phyloP scores from a whole-genome alignment of 2,329 filamentous ascomycete species.

The Coniochaeta ligniaria region DNA sequence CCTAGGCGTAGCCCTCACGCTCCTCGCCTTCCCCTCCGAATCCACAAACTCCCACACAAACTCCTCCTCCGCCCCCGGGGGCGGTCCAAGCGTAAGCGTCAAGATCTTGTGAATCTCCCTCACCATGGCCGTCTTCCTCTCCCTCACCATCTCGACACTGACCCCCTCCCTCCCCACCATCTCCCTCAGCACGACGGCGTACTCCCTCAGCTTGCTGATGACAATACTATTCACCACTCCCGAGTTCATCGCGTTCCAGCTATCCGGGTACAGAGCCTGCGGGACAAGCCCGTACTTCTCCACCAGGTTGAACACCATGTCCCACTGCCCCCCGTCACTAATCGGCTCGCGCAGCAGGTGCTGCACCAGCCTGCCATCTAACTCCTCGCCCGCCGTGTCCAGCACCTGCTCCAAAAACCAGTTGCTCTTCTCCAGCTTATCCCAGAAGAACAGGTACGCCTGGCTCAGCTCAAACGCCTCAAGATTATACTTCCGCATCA shows the following conservation, averaged over 20 bases:
- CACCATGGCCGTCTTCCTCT: conserved; percentile 66
- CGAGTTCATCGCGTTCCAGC: conserved; percentile 69
- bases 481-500: conserved; percentile 78
- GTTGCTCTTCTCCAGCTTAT: conserved; percentile 88
- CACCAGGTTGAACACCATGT: conserved; percentile 84
- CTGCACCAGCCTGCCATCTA: conserved; percentile 69
- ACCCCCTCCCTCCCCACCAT: conserved; percentile 34
- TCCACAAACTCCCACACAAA: conserved; percentile 80
- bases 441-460: conserved; percentile 85
- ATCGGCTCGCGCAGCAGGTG: conserved; percentile 61
- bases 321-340: conserved; percentile 82
- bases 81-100: conserved; percentile 76
- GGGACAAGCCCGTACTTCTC: conserved; percentile 85
- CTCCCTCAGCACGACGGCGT: conserved; percentile 64
- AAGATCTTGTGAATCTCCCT: conserved; percentile 73
- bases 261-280: conserved; percentile 74
- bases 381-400: conserved; percentile 58
- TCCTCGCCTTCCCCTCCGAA: conserved; percentile 55
- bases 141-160: conserved; percentile 31
- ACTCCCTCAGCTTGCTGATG: conserved; percentile 81
- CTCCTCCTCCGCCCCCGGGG: conserved; percentile 58
- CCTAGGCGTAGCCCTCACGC: conserved; percentile 57
- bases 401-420: conserved; percentile 83
- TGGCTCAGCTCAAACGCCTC: conserved; percentile 80
- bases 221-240: conserved; percentile 64